Evolutionary conservation across 306 rosid genomes (phyloP).

Genomic region (Quercus suber): DNA sequence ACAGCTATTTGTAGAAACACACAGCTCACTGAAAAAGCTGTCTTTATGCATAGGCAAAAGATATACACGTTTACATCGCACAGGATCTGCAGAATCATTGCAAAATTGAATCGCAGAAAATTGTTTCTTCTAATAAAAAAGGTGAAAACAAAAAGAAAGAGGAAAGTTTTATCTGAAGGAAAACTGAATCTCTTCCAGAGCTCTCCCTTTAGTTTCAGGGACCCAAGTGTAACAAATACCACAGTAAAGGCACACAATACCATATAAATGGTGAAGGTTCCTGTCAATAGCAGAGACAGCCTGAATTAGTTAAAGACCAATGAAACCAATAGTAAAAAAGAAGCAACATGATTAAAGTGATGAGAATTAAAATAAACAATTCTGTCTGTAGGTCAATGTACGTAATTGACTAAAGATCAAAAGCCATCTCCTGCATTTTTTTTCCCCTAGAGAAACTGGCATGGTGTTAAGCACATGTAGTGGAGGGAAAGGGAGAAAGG

Average conservation of each 20-base stretch:
- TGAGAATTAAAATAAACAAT: background rate
- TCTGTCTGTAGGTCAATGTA: background rate
- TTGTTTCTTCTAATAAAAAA: slow-evolving; percentile 8
- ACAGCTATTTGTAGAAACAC: background rate
- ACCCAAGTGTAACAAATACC: slow-evolving; percentile 73
- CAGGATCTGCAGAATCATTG: background rate
- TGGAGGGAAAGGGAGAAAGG: slow-evolving; percentile 2
- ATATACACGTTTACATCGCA: background rate
- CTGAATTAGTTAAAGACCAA: slow-evolving; percentile 16
- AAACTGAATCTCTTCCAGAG: slow-evolving; percentile 86
- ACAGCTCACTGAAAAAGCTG: slow-evolving; percentile 14
- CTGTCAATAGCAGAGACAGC: slow-evolving; percentile 43
- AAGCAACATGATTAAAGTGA: background rate
- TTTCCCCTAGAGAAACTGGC: background rate
- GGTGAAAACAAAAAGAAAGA: background rate
- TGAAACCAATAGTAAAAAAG: background rate
- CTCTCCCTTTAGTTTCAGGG: slow-evolving; percentile 92
- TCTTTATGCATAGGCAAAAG: slow-evolving; percentile 5
- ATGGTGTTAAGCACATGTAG: background rate
- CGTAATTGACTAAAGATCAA: background rate
- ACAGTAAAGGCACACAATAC: slow-evolving; percentile 56
- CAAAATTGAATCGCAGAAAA: slow-evolving; percentile 19
- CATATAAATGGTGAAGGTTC: slow-evolving; percentile 80
- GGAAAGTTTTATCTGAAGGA: slow-evolving; percentile 70
- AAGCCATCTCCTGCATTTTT: background rate